Evolutionary conservation across 345 rosid genomes (phyloP), one percentile per base, ranked within the genome.

Genomic region (Firmiana major): DNA sequence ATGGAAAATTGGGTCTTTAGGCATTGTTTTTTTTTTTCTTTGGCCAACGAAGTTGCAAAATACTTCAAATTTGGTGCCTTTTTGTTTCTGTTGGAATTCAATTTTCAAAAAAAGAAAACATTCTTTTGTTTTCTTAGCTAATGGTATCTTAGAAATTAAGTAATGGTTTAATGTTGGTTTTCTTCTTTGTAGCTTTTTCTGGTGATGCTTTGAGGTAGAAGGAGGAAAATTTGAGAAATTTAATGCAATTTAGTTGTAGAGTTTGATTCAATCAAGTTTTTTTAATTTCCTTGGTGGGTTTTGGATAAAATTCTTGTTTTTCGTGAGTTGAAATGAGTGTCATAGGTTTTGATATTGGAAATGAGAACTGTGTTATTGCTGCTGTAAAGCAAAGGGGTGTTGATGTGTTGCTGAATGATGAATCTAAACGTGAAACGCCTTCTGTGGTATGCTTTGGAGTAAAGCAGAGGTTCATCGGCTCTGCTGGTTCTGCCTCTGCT

Each of bases 401-500:
- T 59, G 94, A 92, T 80, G 91, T 92, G 66, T 63, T 92, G 83
- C 74, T 92, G 83, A 92, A 92, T 45, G 93, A 92, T 81, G 97
- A 92, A 85, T 92, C 94, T 1, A 89, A 88, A 19, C 85, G 91
- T 48, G 91, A 88, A 75, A 89, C 90, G 0, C 97, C 92, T 36
- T 36, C 90, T 45, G 84, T 90, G 81, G 94, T 93, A 24, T 90
- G 90, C 1, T 93, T 93, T 51, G 90, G 91, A 19, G 98, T 90
- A 86, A 93, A 89, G 82, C 98, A 93, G 84, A 84, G 98, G 78
- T 89, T 93, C 70, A 75, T 91, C 67, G 98, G 97, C 16, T 84
- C 92, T 2, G 91, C 93, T 59, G 98, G 91, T 22, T 93, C 94
- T 73, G 91, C 94, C 21, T 88, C 97, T 73, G 88, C 87, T 0